Evolutionary conservation across 2,329 filamentous ascomycete species (phyloP).

Genomic region (Claviceps purpurea): DNA sequence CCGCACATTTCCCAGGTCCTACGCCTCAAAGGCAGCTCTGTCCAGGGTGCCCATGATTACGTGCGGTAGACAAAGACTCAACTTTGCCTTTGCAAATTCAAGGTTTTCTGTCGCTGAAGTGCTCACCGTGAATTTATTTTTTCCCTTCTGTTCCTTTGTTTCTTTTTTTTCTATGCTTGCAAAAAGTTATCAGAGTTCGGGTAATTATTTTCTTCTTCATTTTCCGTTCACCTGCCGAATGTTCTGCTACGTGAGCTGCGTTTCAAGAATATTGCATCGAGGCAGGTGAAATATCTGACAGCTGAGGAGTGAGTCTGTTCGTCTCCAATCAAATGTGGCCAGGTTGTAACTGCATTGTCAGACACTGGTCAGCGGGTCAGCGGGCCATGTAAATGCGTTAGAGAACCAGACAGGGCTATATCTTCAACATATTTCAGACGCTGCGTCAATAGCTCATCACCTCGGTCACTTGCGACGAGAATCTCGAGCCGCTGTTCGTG

Average conservation of each 20-base stretch:
- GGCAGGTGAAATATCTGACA: not conserved
- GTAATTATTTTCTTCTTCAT: not conserved
- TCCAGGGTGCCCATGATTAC: not conserved
- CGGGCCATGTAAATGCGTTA: not conserved
- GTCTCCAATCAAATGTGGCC: not conserved
- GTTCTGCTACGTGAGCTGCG: not conserved
- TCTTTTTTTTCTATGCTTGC: no score
- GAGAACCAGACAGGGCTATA: constrained; percentile 2
- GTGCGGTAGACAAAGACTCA: not conserved
- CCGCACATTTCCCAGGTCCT: not conserved
- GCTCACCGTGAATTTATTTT: not conserved
- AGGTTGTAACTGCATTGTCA: constrained; percentile 2
- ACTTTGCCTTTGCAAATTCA: not conserved
- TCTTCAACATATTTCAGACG: not conserved
- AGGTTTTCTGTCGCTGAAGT: not conserved
- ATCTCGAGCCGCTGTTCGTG: not conserved
- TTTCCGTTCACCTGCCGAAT: not conserved
- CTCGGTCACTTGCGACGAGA: not conserved
- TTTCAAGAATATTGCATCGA: not conserved
- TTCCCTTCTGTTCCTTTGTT: not conserved
- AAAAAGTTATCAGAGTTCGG: not conserved
- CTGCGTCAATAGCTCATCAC: not conserved
- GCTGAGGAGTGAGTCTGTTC: not conserved
- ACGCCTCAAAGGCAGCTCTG: not conserved
- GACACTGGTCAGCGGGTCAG: constrained; percentile 6